Base-by-base conservation (phyloP, 2,329 filamentous ascomycete genomes). In the Exophiala phaeomuriformis region DNA sequence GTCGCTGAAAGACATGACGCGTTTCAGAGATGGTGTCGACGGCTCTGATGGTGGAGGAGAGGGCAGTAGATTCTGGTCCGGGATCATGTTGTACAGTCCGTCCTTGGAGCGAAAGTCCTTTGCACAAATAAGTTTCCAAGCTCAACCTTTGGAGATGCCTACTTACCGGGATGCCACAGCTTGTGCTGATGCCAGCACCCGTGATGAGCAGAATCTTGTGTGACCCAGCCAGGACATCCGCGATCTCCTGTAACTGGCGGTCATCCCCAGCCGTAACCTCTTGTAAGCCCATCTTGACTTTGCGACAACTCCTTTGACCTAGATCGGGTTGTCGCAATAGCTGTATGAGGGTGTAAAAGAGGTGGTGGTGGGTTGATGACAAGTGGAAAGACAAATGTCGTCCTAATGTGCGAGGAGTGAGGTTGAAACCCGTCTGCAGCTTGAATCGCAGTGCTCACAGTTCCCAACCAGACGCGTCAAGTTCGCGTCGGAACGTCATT, bases 151-250 rank as follows among this genome's bases (percentile, higher is more conserved):
- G 5, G 4, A 33, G 12, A 28, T 12, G n/a, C 3, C 1, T 5
- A 67, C 77, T 64, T 73, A 87, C 84, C 47, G 84, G 84, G 65
- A 88, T 88, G 51, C 85, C 85, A 58, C 83, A 86, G 66, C 86
- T 88, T 47, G 85, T 88, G 65, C 83, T 86, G 65, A 88, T 88
- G 49, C 84, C 84, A 46, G 84, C 84, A 47, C 85, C 84, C 0
- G 85, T 88, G 32, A 88, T 75, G 19, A 88, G 80, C 5, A 88
- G 76, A n/a, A 86, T 76, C 66, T 85, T 87, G 57, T 77, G 79
- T 7, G 84, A 79, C 65, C 82, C 83, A 58, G 78, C 77, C 42
- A 88, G 70, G 2, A 75, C 69, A 64, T 86, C 78, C 63, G 85
- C 84, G 59, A 88, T 80, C 32, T 78, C 71, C 62, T 84, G 82